Percentiles rank a stretch among this genome's conserved stretches.
Conservation (phyloP, 2,329 filamentous ascomycete species). For the Rhynchosporium agropyri region DNA sequence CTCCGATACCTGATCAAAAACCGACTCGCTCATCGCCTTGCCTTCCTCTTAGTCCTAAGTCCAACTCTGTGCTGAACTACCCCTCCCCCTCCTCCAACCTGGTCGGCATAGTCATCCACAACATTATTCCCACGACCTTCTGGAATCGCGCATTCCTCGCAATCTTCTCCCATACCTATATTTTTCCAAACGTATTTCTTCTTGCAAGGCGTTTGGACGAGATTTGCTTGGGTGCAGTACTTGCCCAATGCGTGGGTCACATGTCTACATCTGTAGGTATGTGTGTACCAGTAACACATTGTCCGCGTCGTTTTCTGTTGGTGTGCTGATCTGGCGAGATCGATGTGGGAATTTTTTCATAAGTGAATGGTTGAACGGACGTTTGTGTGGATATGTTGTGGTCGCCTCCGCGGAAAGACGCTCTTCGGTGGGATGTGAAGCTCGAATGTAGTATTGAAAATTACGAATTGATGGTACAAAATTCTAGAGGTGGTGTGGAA, state of each 20-base stretch:
- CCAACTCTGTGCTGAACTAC: constrained; percentile 20
- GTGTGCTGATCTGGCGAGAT: background rate
- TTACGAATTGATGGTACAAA: background rate
- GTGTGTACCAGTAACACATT: constrained; percentile 42
- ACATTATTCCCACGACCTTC: constrained; percentile 19
- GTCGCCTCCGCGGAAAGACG: background rate
- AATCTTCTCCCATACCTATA: constrained; percentile 37
- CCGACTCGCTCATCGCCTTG: constrained; percentile 15
- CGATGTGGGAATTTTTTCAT: background rate
- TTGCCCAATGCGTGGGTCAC: constrained; percentile 37
- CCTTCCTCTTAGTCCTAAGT: constrained; percentile 24
- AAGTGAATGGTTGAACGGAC: background rate
- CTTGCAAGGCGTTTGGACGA: constrained; percentile 40
- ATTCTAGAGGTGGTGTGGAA: background rate
- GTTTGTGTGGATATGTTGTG: background rate
- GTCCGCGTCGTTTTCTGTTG: constrained; percentile 14
- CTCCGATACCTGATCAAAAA: background rate
- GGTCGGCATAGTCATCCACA: background rate
- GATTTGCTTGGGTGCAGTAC: constrained; percentile 34
- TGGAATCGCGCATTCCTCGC: constrained; percentile 37
- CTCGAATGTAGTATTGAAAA: background rate
- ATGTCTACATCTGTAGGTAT: constrained; percentile 39
- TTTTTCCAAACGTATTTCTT: constrained; percentile 39
- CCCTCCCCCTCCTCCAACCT: constrained; percentile 11
- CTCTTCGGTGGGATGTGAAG: background rate